Evolutionary conservation across 148 eudicot genomes (phyloP), one percentile per base, ranked within the genome.

Genomic region (Pouteria glomerata): DNA sequence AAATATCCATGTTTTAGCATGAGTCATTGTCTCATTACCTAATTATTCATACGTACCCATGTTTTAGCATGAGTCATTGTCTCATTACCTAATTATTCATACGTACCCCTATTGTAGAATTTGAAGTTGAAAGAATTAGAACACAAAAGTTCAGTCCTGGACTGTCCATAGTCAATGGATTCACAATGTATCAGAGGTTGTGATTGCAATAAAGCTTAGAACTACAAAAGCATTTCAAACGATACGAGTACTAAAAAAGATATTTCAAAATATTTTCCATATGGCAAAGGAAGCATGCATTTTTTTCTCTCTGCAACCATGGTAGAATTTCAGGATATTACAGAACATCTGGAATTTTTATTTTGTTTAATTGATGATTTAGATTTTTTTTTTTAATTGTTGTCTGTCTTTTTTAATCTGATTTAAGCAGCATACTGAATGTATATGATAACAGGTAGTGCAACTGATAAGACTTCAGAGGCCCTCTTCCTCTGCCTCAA

Each of bases 381-480:
- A 48, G 6, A 29, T 10, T 55, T 26, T 21, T 50, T 3, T 51
- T 39, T 31, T 31, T 11, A 47, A 6, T 45, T 53, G 41, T 68
- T 26, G 14, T 37, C 1, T 63, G n/a, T 37, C 3, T 5, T 5
- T 44, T 24, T 44, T 23, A 23, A 41, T 61, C 39, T 16, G 31
- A 52, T 8, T n/a, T 19, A 37, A 69, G 35, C 8, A 21, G 19
- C 8, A 19, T 41, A 33, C 57, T 59, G 57, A 44, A 29, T 70
- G 11, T 56, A 69, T 47, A 29, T n/a, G 37, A 42, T 57, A 19
- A 51, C 86, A 90, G 98, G 86, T 85, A 51, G 72, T 89, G 70
- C 85, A 85, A 42, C 72, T 90, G 39, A 87, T 95, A 71, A 93
- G 97, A 72, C 76, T 76, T 6, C 74, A 81, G 58, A 84, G 98